Base-by-base conservation (phyloP, 345 rosid species). In the Rhodamnia argentea region DNA sequence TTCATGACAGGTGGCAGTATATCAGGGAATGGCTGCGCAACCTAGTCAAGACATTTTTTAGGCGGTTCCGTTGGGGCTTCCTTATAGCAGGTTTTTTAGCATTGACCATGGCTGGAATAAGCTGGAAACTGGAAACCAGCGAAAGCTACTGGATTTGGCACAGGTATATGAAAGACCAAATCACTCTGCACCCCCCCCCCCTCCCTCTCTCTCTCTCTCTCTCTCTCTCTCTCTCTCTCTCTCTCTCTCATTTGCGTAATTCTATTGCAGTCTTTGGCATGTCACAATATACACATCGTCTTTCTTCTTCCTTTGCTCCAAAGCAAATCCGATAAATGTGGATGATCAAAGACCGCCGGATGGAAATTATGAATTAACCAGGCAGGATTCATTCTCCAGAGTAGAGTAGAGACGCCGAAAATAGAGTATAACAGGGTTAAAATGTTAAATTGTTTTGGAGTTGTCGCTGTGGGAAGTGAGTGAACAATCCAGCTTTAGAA, bases 111-210 rank as follows among this genome's bases (percentile, higher is more conserved):
- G 99, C 99, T 52, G 98, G 92, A 57, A 86, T 92, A 87, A 96
- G 99, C 91, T 92, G 96, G 94, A 92, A 91, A 54, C 91, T 97
- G 60, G 99, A 96, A 90, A 90, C 87, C 86, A 97, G 96, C 86
- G 93, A 94, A 89, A 94, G 86, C 91, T 97, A 97, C 94, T 97
- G 99, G 99, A 94, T 97, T 89, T 96, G 99, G 99, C 99, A 97
- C 94, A 97, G 99, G 99, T 95, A 82, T 51, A 83, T 12, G 42
- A 53, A 75, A 64, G 23, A 74, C 18, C 23, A 40, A 54, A 24
- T 20, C 83, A 22, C 84, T 58, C 58, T 55, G 4, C 22, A 55
- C 74, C 32, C 50, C 58, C 12, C 10, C 2, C 42, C 51, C n/a
- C n/a, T n/a, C n/a, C 60, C 60, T 74, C 84, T 15, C 82, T 32